Base-by-base conservation (phyloP, 1,284 basidiomycete genomes). In the Pterulicium gracile region DNA sequence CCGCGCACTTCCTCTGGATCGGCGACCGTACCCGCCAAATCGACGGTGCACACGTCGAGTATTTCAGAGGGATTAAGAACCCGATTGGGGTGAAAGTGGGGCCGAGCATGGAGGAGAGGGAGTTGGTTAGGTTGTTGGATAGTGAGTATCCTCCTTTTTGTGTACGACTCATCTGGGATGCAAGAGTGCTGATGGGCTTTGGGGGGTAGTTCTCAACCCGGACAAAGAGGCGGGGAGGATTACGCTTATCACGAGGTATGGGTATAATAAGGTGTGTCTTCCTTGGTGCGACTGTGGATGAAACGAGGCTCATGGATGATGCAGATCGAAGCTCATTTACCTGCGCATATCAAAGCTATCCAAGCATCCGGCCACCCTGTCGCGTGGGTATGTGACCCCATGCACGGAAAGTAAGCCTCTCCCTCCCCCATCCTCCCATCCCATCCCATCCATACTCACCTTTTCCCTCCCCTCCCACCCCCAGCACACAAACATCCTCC, bases 71-170 rank as follows among this genome's bases (percentile, higher is more conserved):
- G 3, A 90, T 98, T 49, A 77, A 89, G 43, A 98, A 98, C 63
- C 95, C 95, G 1, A 90, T 98, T 51, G 95, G 95, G 1, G 79
- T 98, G 67, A 98, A 98, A 63, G 90, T 97, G 4, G 95, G 95
- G 0, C 94, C 95, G 18, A 80, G 78, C 22, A 88, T 97, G 86
- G 65, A 71, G 47, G 65, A 72, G 1, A 82, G 81, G 1, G 95
- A 98, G 65, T 68, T 98, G n/a, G 77, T 89, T 1, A 59, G 70
- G 39, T 61, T 98, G 44, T 66, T 98, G 3, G 79, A 91, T 52
- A 78, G 89, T 90, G 53, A 58, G 81, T n/a, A n/a, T 66, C 1
- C 48, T 17, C 18, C n/a, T 39, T 35, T 13, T 15, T n/a, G 19
- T 42, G 39, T n/a, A n/a, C n/a, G n/a, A n/a, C n/a, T n/a, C 44